phyloP scores from a whole-genome alignment of 169 alveolate genomes.

The Babesia caballi region DNA sequence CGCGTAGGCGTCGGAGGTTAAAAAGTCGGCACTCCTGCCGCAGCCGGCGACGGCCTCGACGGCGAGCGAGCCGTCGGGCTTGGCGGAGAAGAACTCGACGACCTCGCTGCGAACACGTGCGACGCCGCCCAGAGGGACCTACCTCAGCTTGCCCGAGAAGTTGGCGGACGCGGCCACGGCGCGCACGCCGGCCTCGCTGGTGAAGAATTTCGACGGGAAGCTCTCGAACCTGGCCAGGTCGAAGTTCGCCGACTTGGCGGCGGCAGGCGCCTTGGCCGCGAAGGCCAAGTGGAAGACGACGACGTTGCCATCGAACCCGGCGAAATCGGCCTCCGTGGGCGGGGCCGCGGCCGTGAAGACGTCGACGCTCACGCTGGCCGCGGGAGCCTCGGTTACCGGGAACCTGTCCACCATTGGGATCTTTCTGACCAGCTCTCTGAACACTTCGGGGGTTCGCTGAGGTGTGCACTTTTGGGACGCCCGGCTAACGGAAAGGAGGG shows the following conservation, averaged over 20 bases:
- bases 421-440: neutral
- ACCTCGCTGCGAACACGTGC: constrained; percentile 15
- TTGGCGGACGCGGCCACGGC: constrained; percentile 21
- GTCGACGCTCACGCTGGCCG: neutral
- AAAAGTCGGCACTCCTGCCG: constrained; percentile 23
- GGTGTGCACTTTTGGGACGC: neutral
- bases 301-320: neutral
- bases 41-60: constrained; percentile 51
- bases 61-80: constrained; percentile 7
- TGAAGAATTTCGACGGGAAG: constrained; percentile 26
- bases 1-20: constrained; percentile 22
- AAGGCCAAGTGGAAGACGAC: constrained; percentile 46
- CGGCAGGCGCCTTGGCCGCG: neutral
- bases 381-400: constrained; percentile 23
- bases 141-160: constrained; percentile 54
- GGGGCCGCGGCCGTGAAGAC: neutral
- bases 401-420: neutral
- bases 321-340: neutral
- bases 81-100: constrained; percentile 15
- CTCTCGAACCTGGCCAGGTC: neutral
- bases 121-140: neutral
- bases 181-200: constrained; percentile 9
- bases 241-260: neutral
- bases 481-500: neutral
- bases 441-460: neutral